Percentiles rank a stretch among this genome's conserved stretches.
phyloP scores from a whole-genome alignment of 371 early-diverging fungal species.

The Mortierella polycephala region DNA sequence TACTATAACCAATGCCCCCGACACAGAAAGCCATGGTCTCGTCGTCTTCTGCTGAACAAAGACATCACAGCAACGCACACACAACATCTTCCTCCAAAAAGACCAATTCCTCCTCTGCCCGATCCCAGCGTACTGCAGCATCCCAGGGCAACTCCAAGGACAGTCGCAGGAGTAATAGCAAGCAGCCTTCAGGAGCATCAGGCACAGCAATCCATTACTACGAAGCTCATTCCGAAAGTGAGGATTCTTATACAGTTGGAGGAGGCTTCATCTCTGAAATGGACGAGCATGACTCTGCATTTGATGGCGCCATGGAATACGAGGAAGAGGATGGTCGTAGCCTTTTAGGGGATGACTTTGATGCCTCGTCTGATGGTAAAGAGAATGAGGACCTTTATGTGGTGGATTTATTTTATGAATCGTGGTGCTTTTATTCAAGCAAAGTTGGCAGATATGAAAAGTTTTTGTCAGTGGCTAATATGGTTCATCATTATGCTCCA shows the following conservation, averaged over 20 bases:
- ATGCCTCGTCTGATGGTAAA: constrained; percentile 52
- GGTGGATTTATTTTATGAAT: background rate
- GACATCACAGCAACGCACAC: constrained; percentile 19
- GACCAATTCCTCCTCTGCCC: constrained; percentile 15
- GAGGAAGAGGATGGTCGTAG: constrained; percentile 53
- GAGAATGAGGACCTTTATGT: background rate
- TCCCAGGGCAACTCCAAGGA: constrained; percentile 1
- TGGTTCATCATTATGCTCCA: background rate
- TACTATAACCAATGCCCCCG: constrained; percentile 24
- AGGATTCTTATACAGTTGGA: constrained; percentile 38
- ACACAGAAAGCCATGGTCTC: constrained; percentile 35
- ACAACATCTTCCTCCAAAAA: constrained; percentile 15
- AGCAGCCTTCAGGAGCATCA: constrained; percentile 7
- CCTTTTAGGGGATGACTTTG: constrained; percentile 49
- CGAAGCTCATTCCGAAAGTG: constrained; percentile 37
- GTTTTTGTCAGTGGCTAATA: too few relatives aligned
- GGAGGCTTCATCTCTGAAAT: constrained; percentile 50
- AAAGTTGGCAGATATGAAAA: too few relatives aligned
- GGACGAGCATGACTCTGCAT: constrained; percentile 53
- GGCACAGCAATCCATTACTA: constrained; percentile 4
- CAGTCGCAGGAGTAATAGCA: constrained; percentile 13
- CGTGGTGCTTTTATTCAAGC: too few relatives aligned
- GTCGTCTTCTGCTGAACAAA: constrained; percentile 30
- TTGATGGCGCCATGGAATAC: constrained; percentile 53
- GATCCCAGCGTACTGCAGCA: constrained; percentile 11